Evolutionary conservation across 495 filamentous ascomycete genomes (phyloP), one percentile per base, ranked within the genome.

Genomic region (Tuber umbilicatum): DNA sequence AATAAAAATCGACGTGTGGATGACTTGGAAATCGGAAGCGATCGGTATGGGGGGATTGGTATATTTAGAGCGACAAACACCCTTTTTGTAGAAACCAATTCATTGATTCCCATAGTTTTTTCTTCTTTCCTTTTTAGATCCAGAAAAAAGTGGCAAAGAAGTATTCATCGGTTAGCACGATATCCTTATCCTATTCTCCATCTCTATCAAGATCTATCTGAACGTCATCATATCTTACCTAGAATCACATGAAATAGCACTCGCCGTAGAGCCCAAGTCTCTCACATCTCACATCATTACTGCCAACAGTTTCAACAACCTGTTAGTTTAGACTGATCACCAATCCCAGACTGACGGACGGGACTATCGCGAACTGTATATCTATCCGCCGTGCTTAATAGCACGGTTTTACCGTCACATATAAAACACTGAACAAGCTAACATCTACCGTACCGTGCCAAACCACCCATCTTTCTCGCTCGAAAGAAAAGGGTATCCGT

Each of bases 1-100:
- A 55, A 64, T 10, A n/a, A 55, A 35, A 69, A 10, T 55, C 38
- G n/a, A 21, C 9, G 39, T 45, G 72, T 27, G 38, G 60, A 45
- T 43, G 43, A 27, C 50, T 55, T 72, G 78, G 69, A 79, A 79
- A 79, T 75, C n/a, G 76, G 37, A 67, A 45, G 69, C 35, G 43
- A 67, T 68, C 16, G 21, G 27, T 70, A 39, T 64, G 27, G 67
- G 39, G 38, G 42, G 67, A 37, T 79, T 75, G 74, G 70, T 70
- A 73, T 69, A 72, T 64, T 74, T 78, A 77, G 76, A 78, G 74
- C 77, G 74, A 71, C 70, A 70, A 78, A 72, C 77, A 74, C 72
- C 69, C 60, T 71, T 77, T 79, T 79, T 79, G 77, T 79, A 79
- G 77, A 79, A 79, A 79, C 42, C 75, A 78, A 79, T 79, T 78